Evolutionary conservation across 2,329 filamentous ascomycete genomes (phyloP).

Genomic region (Pseudogymnoascus sp.): DNA sequence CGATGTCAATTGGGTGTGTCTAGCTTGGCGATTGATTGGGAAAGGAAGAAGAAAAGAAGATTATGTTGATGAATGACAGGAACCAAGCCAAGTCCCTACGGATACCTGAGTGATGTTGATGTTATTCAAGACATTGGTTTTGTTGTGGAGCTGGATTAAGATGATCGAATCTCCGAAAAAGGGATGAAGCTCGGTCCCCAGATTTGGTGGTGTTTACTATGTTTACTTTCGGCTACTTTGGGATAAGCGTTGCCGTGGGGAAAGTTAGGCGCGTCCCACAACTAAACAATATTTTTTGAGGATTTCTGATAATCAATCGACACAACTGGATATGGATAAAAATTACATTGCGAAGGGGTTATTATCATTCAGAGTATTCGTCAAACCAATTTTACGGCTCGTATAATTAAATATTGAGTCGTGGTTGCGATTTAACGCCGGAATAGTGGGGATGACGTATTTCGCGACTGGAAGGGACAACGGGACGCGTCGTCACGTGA

Average conservation of each 20-base stretch:
- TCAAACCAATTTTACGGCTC: background rate
- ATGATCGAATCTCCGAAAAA: conserved; percentile 7
- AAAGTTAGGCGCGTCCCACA: conserved; percentile 7
- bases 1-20: background rate
- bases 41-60: conserved; percentile 4
- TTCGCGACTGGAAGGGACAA: background rate
- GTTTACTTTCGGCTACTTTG: conserved; percentile 3
- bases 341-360: background rate
- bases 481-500: background rate
- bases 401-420: background rate
- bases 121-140: conserved; percentile 7
- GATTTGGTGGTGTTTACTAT: background rate
- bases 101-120: conserved; percentile 6
- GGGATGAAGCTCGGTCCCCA: conserved; percentile 5
- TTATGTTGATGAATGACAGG: background rate
- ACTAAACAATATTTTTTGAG: background rate
- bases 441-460: conserved; percentile 1
- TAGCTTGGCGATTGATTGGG: background rate
- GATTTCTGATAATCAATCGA: background rate
- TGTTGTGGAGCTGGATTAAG: conserved; percentile 4
- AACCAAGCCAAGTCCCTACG: conserved; percentile 7
- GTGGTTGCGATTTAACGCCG: background rate
- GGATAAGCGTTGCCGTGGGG: conserved; percentile 4
- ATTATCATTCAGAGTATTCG: background rate
- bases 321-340: background rate